Base-by-base conservation (phyloP, 108 stramenopile species). In the Aurantiochytrium sp. region DNA sequence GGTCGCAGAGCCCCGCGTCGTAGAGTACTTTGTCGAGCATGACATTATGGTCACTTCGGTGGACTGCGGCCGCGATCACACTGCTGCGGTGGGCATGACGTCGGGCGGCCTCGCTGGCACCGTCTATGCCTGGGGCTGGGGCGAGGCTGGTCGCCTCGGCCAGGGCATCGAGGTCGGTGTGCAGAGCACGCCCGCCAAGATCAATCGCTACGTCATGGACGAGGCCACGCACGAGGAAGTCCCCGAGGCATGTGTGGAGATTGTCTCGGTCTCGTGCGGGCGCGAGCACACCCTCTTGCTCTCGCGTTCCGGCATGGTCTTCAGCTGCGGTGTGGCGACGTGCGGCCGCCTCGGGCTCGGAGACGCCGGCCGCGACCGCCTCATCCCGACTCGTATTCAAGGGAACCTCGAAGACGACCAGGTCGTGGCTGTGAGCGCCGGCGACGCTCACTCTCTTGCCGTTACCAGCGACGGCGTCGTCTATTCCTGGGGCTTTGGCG, bases 131-230 rank as follows among this genome's bases (percentile, higher is more conserved):
- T 88, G 87, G 34, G 87, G 87, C 27, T 52, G 52, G 87, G 87
- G 87, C 37, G 85, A 85, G 50, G 73, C 68, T 52, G 87, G 87
- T 27, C 52, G 87, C 27, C 48, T 88, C 17, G 87, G 87, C 87
- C 87, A 69, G 1, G 86, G 86, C 55, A 81, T 48, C 1, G 73
- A 81, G 45, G 73, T 48, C 24, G 73, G 73, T 6, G 73, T 81
- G 21, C 42, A 48, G n/a, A 81, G 73, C 30, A 81, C 45, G 17
- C 73, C 73, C 6, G 42, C 45, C 42, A 81, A 48, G 45, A 81
- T 81, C 45, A 48, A 48, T 2, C n/a, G n/a, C 32, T 81, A 81
- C 45, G 34, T 65, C 32, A 15, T 65, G 32, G 59, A 65, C 59
- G 42, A 48, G 27, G 45, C 2, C 3, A 21, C 6, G 45, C n/a